phyloP scores from a whole-genome alignment of 2,329 filamentous ascomycete genomes.

The Didymella glomerata region DNA sequence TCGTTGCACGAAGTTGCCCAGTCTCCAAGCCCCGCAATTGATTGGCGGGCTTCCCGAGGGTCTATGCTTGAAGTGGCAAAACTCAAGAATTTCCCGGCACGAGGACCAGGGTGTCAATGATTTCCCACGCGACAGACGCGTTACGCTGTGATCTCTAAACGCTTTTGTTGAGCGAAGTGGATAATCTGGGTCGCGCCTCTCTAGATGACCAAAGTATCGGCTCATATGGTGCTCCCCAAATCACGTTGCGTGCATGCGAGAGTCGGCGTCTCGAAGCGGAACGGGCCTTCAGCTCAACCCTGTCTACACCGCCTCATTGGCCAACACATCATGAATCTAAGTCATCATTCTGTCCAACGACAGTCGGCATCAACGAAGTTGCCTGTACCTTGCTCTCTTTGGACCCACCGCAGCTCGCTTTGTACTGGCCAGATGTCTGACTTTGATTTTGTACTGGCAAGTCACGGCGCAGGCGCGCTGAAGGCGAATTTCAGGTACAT shows the following conservation, averaged over 20 bases:
- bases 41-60: conserved; percentile 28
- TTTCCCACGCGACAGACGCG: conserved; percentile 35
- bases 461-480: conserved; percentile 36
- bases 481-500: conserved; percentile 33
- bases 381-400: conserved; percentile 32
- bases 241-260: conserved; percentile 33
- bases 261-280: conserved; percentile 32
- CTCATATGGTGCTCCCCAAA: conserved; percentile 38
- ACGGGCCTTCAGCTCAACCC: conserved; percentile 28
- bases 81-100: conserved; percentile 14
- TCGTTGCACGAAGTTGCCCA: conserved; percentile 26
- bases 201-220: conserved; percentile 27
- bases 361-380: conserved; percentile 32
- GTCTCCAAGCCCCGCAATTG: conserved; percentile 20
- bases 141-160: conserved; percentile 16
- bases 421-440: conserved; percentile 30
- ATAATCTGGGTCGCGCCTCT: conserved; percentile 27
- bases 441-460: conserved; percentile 34
- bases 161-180: conserved; percentile 20
- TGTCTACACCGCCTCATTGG: conserved; percentile 36
- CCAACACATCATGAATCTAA: conserved; percentile 24
- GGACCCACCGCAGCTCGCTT: conserved; percentile 32
- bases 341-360: conserved; percentile 37
- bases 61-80: conserved; percentile 32
- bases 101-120: conserved; percentile 17